Conservation (phyloP, 495 filamentous ascomycete genomes). For the Coniosporium apollinis region DNA sequence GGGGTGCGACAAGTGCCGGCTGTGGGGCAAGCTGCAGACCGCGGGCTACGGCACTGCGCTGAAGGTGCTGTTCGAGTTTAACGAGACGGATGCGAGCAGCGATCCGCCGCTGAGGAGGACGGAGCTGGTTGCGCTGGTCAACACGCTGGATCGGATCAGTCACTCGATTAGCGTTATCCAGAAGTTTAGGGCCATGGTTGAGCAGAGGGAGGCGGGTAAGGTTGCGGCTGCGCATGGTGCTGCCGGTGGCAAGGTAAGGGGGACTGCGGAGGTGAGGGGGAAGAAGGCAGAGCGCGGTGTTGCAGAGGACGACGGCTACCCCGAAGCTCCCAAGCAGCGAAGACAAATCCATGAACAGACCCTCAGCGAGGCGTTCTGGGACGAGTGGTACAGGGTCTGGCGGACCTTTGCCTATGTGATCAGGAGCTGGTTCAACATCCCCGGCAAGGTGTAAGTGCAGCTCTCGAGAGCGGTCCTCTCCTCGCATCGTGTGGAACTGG, state of each 20-base stretch:
- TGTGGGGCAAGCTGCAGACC: constrained; percentile 97
- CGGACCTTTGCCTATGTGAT: constrained; percentile 48
- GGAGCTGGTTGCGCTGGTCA: constrained; percentile 84
- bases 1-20: constrained; percentile 92
- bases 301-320: constrained; percentile 23
- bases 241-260: constrained; percentile 23
- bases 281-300: constrained; percentile 14
- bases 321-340: constrained; percentile 19
- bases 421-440: constrained; percentile 50
- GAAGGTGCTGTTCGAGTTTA: constrained; percentile 92
- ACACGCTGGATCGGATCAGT: constrained; percentile 76
- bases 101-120: constrained; percentile 69
- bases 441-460: constrained; percentile 54
- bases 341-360: constrained; percentile 21
- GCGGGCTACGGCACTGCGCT: constrained; percentile 87
- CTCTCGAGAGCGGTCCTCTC: not conserved
- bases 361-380: constrained; percentile 39
- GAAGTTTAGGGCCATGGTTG: constrained; percentile 55
- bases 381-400: constrained; percentile 46
- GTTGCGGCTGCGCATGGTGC: constrained; percentile 5
- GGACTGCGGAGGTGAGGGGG: constrained; percentile 1
- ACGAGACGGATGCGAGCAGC: constrained; percentile 48
- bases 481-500: not conserved
- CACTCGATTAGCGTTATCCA: constrained; percentile 59
- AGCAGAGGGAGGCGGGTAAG: constrained; percentile 31